Conservation (phyloP, 2,329 filamentous ascomycete species). For the Zymoseptoria ardabiliae region DNA sequence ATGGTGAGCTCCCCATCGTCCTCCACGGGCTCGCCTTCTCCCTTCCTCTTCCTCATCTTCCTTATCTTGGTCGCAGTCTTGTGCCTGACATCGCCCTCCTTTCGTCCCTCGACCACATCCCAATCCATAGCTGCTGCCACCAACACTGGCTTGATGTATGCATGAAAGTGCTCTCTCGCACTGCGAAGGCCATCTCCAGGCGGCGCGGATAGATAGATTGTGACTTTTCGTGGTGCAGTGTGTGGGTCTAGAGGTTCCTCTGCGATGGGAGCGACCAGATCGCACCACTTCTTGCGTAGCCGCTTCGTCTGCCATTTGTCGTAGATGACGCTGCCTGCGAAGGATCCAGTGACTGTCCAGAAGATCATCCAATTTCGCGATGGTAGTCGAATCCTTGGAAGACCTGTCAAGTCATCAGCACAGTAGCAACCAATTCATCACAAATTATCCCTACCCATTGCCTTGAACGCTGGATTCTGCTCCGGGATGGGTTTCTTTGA, state of each 20-base stretch:
- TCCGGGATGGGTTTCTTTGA: conserved; percentile 27
- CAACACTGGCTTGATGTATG: conserved; percentile 90
- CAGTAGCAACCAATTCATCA: background rate
- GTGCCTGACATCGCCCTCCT: conserved; percentile 86
- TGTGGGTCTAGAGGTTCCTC: conserved; percentile 65
- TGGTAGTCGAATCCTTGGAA: conserved; percentile 66
- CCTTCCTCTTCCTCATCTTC: conserved; percentile 52
- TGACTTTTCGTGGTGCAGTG: conserved; percentile 73
- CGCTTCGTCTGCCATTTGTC: conserved; percentile 85
- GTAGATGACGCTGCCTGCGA: conserved; percentile 77
- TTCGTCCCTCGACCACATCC: conserved; percentile 87
- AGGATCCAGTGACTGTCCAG: conserved; percentile 67
- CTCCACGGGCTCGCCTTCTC: conserved; percentile 42
- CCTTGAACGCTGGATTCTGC: conserved; percentile 65
- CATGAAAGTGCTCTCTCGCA: conserved; percentile 91
- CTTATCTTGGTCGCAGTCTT: conserved; percentile 81
- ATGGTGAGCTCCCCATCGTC: conserved; percentile 52
- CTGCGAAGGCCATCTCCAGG: conserved; percentile 76
- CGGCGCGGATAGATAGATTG: conserved; percentile 76
- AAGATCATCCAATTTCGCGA: conserved; percentile 99
- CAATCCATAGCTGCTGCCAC: conserved; percentile 88
- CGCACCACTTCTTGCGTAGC: conserved; percentile 78
- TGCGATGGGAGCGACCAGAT: conserved; percentile 75
- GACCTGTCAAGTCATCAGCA: conserved; percentile 43
- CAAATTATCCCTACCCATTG: conserved; percentile 49